A percentile compares a stretch with the other conserved stretches of the same genome.
phyloP scores from a whole-genome alignment of 2,329 filamentous ascomycete genomes.

The Hypoxylon sp. region DNA sequence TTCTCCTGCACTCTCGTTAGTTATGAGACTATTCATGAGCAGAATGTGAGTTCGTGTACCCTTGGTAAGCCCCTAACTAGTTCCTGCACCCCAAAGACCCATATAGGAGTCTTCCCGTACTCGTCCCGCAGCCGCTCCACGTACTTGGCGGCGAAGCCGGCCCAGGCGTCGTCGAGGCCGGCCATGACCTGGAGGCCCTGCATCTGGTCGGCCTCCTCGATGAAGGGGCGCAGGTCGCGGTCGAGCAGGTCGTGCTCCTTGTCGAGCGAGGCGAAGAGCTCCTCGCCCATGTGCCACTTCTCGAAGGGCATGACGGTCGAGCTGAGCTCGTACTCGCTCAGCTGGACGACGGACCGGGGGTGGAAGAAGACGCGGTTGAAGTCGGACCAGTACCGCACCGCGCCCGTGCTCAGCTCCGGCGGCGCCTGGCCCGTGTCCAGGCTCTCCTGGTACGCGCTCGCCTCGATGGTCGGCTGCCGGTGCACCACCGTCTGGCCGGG shows the following conservation, averaged over 20 bases:
- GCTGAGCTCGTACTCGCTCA: slow-evolving; percentile 86
- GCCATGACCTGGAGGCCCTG: slow-evolving; percentile 84
- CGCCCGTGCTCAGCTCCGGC: slow-evolving; percentile 69
- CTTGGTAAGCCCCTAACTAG: slow-evolving; percentile 59
- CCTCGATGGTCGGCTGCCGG: slow-evolving; percentile 70
- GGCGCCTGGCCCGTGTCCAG: slow-evolving; percentile 75
- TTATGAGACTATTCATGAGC: slow-evolving; percentile 2
- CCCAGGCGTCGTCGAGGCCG: slow-evolving; percentile 80
- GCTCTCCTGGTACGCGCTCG: slow-evolving; percentile 78
- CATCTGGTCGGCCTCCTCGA: slow-evolving; percentile 91
- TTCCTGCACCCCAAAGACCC: slow-evolving; percentile 85
- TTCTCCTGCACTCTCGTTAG: slow-evolving; percentile 58
- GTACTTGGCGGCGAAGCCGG: slow-evolving; percentile 76
- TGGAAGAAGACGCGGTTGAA: slow-evolving; percentile 94
- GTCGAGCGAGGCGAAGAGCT: slow-evolving; percentile 76
- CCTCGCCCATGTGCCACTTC: slow-evolving; percentile 74
- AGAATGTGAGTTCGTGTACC: slow-evolving; percentile 47
- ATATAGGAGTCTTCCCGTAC: slow-evolving; percentile 85
- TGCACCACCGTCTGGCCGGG: slow-evolving; percentile 73
- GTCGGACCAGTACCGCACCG: slow-evolving; percentile 96
- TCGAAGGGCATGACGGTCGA: slow-evolving; percentile 84
- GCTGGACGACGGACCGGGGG: slow-evolving; percentile 83
- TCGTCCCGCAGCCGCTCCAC: slow-evolving; percentile 85
- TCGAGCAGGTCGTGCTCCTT: slow-evolving; percentile 87
- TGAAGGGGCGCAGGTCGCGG: slow-evolving; percentile 85